phyloP scores from a whole-genome alignment of 441 rosid species.

The Macaranga tanarius region DNA sequence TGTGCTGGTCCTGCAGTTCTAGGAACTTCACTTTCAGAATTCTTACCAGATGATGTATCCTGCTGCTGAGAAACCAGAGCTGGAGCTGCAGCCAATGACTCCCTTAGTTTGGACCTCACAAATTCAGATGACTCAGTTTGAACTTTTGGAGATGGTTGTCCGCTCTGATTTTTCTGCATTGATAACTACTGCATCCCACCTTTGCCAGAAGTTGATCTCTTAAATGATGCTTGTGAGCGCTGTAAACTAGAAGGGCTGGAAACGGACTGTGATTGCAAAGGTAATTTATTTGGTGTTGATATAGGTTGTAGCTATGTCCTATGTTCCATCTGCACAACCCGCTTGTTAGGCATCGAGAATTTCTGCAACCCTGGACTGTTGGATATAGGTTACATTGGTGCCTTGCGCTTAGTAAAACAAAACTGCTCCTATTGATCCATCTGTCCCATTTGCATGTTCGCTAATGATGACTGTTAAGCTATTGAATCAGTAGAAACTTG shows the following conservation, averaged over 20 bases:
- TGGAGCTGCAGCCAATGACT: slow-evolving; percentile 72
- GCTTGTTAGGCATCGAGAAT: slow-evolving; percentile 43
- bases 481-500: slow-evolving; percentile 22
- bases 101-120: slow-evolving; percentile 90
- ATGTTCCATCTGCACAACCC: slow-evolving; percentile 45
- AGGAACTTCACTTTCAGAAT: slow-evolving; percentile 34
- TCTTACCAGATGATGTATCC: slow-evolving; percentile 36
- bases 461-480: slow-evolving; percentile 32
- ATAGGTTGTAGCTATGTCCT: slow-evolving; percentile 82
- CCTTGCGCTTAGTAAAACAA: slow-evolving; percentile 48
- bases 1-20: slow-evolving; percentile 19
- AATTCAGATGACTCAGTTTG: slow-evolving; percentile 53
- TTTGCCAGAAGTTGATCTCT: slow-evolving; percentile 44
- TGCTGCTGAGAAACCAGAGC: slow-evolving; percentile 56
- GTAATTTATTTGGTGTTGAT: slow-evolving; percentile 41
- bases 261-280: slow-evolving; percentile 37
- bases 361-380: slow-evolving; percentile 36
- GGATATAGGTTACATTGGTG: slow-evolving; percentile 44
- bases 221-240: slow-evolving; percentile 39
- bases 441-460: slow-evolving; percentile 34
- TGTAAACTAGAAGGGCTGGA: slow-evolving; percentile 38
- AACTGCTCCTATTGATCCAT: slow-evolving; percentile 36
- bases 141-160: slow-evolving; percentile 39
- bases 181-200: slow-evolving; percentile 36
- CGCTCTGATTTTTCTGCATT: slow-evolving; percentile 39